Base-by-base conservation (phyloP, 2,329 filamentous ascomycete genomes). In the Nectriaceae sp. region DNA sequence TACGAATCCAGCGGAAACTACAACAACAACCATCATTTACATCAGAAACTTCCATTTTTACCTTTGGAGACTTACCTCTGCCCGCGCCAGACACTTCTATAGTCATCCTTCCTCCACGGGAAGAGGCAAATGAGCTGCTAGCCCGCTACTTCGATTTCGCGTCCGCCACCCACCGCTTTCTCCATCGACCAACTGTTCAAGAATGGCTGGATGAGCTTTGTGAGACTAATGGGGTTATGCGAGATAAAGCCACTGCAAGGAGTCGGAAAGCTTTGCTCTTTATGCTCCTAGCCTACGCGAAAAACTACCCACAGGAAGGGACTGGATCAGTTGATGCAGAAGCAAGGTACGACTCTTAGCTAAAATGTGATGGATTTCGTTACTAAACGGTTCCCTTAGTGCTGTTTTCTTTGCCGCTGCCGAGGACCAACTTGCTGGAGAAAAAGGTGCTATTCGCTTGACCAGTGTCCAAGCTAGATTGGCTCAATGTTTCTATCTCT, bases 101-200 rank as follows among this genome's bases (percentile, higher is more conserved):
- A n/a, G 65, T 71, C 57, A 53, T 70, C 52, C 41, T 79, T 53
- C 66, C 70, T 18, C 45, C 74, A 36, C 63, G 66, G 26, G 54
- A 65, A 8, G 61, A 60, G 11, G 57, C 55, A 15, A 50, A 56
- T n/a, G 35, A 29, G 0, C 49, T 80, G 11, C 63, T 80, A 0
- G 66, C 67, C 22, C 61, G 76, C 8, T 81, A 81, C 47, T 80
- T 81, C 56, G 77, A 80, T 37, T 77, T 76, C 50, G 77, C 76
- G 4, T 75, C 78, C 38, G 76, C 79, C 2, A 80, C 78, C 0
- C 78, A 81, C 52, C 70, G 77, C 2, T 79, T 79, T 49, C 58
- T 81, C 18, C 77, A 80, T 56, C 67, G 77, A 3, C 72, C 74
- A 0, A 75, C 71, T 3, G 70, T 79, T 3, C 70, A 76, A 49